phyloP scores from a whole-genome alignment of 306 rosid genomes.

The Vachellia pachyceras region DNA sequence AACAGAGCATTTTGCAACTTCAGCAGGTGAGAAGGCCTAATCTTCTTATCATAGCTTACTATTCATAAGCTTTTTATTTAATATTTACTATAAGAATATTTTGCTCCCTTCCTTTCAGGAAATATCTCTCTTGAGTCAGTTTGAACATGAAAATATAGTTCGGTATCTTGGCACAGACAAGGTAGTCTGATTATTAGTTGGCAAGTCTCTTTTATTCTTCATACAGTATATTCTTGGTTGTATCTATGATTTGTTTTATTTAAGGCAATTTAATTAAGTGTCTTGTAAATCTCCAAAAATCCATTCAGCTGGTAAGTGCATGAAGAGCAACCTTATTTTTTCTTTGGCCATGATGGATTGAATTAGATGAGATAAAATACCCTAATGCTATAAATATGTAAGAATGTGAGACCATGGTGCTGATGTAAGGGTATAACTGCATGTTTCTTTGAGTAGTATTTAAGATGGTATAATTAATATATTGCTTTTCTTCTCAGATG shows the following conservation, averaged over 20 bases:
- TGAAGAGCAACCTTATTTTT: no score
- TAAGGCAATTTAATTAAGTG: neutral
- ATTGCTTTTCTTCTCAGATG: conserved; percentile 7
- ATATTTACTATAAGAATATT: conserved; percentile 27
- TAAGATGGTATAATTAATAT: neutral
- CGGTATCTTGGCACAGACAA: conserved; percentile 67
- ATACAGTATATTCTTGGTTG: conserved; percentile 19
- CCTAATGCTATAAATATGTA: conserved; percentile 2
- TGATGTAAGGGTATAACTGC: neutral
- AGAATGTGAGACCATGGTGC: neutral
- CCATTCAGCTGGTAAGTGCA: neutral
- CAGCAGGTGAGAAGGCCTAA: conserved; percentile 58
- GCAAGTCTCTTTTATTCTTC: conserved; percentile 16
- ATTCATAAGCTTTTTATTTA: conserved; percentile 8
- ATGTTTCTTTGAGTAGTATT: neutral
- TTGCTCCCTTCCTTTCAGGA: conserved; percentile 49
- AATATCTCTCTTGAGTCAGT: conserved; percentile 62
- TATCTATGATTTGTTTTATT: conserved; percentile 4
- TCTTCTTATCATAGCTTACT: conserved; percentile 17
- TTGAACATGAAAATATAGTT: conserved; percentile 71
- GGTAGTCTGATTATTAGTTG: conserved; percentile 49
- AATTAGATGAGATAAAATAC: conserved; percentile 5
- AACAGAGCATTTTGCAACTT: conserved; percentile 65
- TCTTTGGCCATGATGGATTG: neutral
- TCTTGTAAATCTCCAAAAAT: conserved; percentile 29